Base-by-base conservation (phyloP, 208 protist genomes). In the Crithidia brevicula region DNA sequence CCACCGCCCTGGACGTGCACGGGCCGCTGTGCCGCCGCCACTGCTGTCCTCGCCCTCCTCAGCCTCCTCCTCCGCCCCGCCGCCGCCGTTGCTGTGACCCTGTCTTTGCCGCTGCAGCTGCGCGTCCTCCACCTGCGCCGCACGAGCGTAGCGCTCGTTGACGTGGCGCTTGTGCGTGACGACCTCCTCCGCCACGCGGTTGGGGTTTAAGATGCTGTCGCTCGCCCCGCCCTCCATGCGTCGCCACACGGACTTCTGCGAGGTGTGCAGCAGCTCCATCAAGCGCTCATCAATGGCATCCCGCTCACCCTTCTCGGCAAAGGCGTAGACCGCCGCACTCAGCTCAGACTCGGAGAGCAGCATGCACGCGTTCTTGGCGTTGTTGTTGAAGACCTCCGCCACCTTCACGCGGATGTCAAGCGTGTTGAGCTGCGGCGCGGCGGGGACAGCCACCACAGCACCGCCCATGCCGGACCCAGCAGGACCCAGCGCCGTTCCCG, bases 341-440 rank as follows among this genome's bases (percentile, higher is more conserved):
- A 97, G 75, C 75, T 94, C 88, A 18, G 82, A 67, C 78, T 97
- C 89, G 1, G 83, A 91, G 1, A 97, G 83, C 59, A 97, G 64
- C 53, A 76, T 76, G 71, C 92, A 97, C 31, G 85, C 84, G 42
- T 91, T 81, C 25, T 75, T 77, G 4, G 84, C 75, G 75, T 89
- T 89, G 20, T 80, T 70, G 58, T 91, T 92, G 68, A 97, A 95
- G 20, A 95, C 86, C 60, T 94, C 84, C 22, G 89, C 92, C 4
- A 97, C 79, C 64, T 95, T 97, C 45, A 78, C 81, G 38, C 88
- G 82, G 31, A 97, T 95, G 58, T 97, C 92, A 9, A 83, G 69
- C 36, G 85, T 90, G 57, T 67, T 83, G 0, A 91, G 58, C 59
- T 82, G 72, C 33, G 82, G 88, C 15, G 62, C 70, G 0, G 79